phyloP scores from a whole-genome alignment of 177 flowering plant species.

The Vitis hybrid region DNA sequence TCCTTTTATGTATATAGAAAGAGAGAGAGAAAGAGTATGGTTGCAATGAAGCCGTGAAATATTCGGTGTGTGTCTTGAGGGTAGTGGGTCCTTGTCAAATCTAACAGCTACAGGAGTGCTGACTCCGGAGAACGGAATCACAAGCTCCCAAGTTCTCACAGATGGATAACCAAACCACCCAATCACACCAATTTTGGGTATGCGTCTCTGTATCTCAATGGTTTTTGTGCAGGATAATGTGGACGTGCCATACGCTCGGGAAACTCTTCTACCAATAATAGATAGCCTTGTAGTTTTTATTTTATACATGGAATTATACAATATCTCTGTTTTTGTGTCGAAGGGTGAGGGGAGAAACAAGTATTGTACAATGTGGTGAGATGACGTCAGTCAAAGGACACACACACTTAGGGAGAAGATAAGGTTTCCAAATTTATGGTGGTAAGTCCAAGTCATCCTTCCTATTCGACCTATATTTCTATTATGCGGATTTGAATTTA shows the following conservation, averaged over 20 bases:
- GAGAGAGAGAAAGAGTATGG: slow-evolving; percentile 20
- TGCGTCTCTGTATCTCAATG: slow-evolving; percentile 1
- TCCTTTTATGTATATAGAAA: neutral
- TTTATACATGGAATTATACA: no score
- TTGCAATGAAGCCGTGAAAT: slow-evolving; percentile 10
- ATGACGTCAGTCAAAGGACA: no score
- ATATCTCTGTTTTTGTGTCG: no score
- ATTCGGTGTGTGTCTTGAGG: slow-evolving; percentile 12
- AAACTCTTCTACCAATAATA: no score
- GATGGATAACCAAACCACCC: neutral
- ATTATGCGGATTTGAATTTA: no score
- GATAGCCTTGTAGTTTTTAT: no score
- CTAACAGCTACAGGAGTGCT: slow-evolving; percentile 15
- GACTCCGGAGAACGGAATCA: slow-evolving; percentile 11
- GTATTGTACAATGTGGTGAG: no score
- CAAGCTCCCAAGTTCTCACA: slow-evolving; percentile 13
- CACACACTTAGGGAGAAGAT: no score
- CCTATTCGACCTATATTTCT: no score
- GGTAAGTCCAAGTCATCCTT: no score
- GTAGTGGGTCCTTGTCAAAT: slow-evolving; percentile 33
- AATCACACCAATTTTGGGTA: neutral
- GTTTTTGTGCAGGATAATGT: neutral
- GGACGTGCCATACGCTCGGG: neutral
- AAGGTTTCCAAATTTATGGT: no score
- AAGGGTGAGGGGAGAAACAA: no score